Evolutionary conservation across 1,139 yeast species (phyloP), one percentile per base, ranked within the genome.

Genomic region (Yamadazyma atlantica): DNA sequence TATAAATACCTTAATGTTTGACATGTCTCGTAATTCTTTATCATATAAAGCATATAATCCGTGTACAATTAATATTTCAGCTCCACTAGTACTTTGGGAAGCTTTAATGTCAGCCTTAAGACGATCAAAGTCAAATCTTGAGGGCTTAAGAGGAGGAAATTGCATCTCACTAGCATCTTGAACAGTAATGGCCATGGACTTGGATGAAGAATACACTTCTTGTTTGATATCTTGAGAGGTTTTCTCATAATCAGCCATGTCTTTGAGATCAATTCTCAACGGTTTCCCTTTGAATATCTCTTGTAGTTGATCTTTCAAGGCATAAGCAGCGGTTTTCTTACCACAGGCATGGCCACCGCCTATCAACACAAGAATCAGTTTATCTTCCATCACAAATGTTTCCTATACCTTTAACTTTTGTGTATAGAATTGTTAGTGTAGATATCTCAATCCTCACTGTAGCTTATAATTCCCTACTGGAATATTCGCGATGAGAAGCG

Each of bases 1-100:
- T n/a, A 89, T 72, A 53, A 83, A 90, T 2, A 89, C 80, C 51
- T 80, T 83, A 50, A 89, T 68, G 3, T 79, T 70, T 0, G 92
- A 80, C 55, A 74, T 49, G 4, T 68, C 67, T 30, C 86, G 63
- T n/a, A 90, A 58, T 23, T 67, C 69, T 35, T 65, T 64, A 54
- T 87, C 83, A 53, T 80, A 85, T 29, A 90, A 66, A 0, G 96
- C 94, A 54, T 89, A 89, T 25, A 85, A 66, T 0, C 97, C 97
- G 55, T 83, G 84, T 2, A 88, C 75, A 9, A 89, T 62, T 10
- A 81, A 60, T 8, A 86, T 67, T 44, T 63, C 70, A 21, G 54
- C 60, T 1, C 50, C 45, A n/a, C 11, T 12, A 11, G 32, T 4
- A 12, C 15, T 13, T 8, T 29, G 5, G 4, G 11, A 8, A 9